phyloP scores from a whole-genome alignment of 495 filamentous ascomycete genomes.

The Aspergillus hancockii region DNA sequence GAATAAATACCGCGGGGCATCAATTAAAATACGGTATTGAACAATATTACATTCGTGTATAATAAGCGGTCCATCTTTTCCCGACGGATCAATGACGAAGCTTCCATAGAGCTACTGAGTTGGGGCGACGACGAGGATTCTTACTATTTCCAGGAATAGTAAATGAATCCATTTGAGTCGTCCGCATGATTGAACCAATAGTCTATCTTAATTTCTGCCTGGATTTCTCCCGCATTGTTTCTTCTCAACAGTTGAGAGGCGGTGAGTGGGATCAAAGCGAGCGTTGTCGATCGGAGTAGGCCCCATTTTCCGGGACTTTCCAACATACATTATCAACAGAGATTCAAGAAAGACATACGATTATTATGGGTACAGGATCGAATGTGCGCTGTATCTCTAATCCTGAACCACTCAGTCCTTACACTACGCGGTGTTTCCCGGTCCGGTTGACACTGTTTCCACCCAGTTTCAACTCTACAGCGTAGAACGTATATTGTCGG shows the following conservation, averaged over 20 bases:
- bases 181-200: not conserved
- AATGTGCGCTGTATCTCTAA: not conserved
- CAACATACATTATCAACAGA: not conserved
- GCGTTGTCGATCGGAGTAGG: slow-evolving; percentile 15
- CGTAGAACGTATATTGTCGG: too few species aligned
- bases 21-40: not conserved
- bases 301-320: slow-evolving; percentile 7
- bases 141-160: not conserved
- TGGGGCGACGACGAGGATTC: not conserved
- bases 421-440: too few species aligned
- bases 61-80: not conserved
- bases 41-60: not conserved
- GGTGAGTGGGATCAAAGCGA: slow-evolving; percentile 13
- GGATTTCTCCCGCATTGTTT: not conserved
- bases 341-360: not conserved
- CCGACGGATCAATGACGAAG: slow-evolving; percentile 2
- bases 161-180: not conserved
- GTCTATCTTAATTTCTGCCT: not conserved
- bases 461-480: too few species aligned
- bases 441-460: too few species aligned
- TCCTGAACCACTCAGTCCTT: too few species aligned
- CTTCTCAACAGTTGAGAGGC: slow-evolving; percentile 19
- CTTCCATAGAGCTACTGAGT: not conserved
- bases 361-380: slow-evolving; percentile 1
- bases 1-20: slow-evolving; percentile 1